Evolutionary conservation across 2,329 filamentous ascomycete genomes (phyloP), one percentile per base, ranked within the genome.

Genomic region (Colletotrichum higginsianum): DNA sequence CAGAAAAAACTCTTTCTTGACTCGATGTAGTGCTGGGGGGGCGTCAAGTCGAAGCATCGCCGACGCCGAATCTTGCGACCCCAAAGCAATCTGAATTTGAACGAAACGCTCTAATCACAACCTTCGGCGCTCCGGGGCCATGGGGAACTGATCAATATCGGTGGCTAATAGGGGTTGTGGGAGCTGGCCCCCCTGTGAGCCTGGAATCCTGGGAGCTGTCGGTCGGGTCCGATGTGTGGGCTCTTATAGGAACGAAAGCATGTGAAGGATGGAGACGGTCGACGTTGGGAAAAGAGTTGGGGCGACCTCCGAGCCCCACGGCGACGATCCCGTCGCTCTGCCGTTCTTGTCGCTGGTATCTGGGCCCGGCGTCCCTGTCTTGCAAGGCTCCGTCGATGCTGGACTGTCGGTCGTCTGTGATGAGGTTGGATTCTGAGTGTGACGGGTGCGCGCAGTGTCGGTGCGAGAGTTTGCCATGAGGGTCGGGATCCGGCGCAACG

Each of bases 261-360:
- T 72, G 65, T 64, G 69, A 72, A 44, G 55, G 15, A 44, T 63
- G 68, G 68, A 71, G 58, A 44, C 65, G 65, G 60, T 65, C 65
- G 65, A 65, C 38, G 46, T 40, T 49, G 58, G 30, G 42, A 38
- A 44, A 4, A 6, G 40, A 50, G 26, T 64, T 53, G 46, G 66
- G 66, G 66, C 47, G 42, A 57, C 30, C 56, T 67, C 57, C 67
- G 23, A 62, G 67, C 56, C 57, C 68, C 64, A 63, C 57, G 58
- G 26, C 47, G 68, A 57, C 46, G 64, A 71, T 62, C 64, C 50
- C 46, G 68, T 56, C 30, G 46, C 55, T 72, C 66, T 65, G 47
- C 66, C 60, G 66, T n/a, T 3, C n/a, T 30, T 30, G 18, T 57
- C 64, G 46, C 50, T 57, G 52, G 44, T 50, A 30, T 35, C 18